Base-by-base conservation (phyloP, 1,284 basidiomycete species). In the Trametes versicolor region DNA sequence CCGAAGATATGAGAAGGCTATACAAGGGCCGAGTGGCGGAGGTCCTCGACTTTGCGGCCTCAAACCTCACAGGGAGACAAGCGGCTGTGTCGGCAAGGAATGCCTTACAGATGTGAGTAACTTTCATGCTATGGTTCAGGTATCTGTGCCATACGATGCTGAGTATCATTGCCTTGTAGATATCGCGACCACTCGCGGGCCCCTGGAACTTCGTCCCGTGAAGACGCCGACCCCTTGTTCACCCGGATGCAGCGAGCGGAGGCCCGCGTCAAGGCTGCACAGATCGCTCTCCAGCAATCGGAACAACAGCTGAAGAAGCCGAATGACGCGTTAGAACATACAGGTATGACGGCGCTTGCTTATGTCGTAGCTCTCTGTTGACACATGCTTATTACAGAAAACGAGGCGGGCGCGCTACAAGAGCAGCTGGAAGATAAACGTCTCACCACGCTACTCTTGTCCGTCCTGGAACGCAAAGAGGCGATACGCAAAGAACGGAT, bases 11-110 rank as follows among this genome's bases (percentile, higher is more conserved):
- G 37, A 43, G 34, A 6, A 58, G 71, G 27, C 51, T 72, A 19
- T 71, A 68, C 62, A 66, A 71, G 48, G 71, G 71, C n/a, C 64
- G 58, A 9, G 60, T 72, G 39, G 68, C 60, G 1, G 63, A 70
- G 29, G 59, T 65, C 0, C 53, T 72, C 19, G 52, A 60, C 17
- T 62, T 71, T 23, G 50, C 67, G 15, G 66, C 67, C 3, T 54
- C 65, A 2, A 58, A 67, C 37, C n/a, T 72, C 15, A 55, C 52
- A 25, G 71, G 71, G 5, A 53, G 71, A 8, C 39, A 43, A 13
- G 48, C 53, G 10, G 55, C 52, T 1, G 64, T 50, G 2, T 37
- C 58, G 5, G 60, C 65, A 0, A 61, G 71, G 23, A 25, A 8
- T 1, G 25, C 37, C 1, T 67, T 72, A 19, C 68, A 71, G 12